Percentiles rank a stretch among this genome's conserved stretches.
Conservation (phyloP, 176 grass and related monocot species). For the Aechmea fasciata region DNA sequence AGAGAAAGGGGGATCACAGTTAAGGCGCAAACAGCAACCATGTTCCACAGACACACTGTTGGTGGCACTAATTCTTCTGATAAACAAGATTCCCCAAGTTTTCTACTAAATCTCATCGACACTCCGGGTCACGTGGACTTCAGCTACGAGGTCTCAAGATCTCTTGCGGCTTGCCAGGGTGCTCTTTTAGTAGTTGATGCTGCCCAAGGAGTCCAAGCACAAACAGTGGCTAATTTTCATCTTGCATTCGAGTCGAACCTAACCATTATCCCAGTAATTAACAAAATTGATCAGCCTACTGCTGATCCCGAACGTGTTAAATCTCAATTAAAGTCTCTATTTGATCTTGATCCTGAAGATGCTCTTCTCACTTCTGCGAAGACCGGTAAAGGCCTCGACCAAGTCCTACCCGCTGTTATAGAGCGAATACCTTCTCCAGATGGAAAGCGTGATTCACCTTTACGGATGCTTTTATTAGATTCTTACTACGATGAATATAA, state of each 20-base stretch:
- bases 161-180: slow-evolving; percentile 89
- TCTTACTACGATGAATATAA: slow-evolving; percentile 97
- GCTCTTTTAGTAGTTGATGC: slow-evolving; percentile 93
- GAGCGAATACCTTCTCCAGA: slow-evolving; percentile 56
- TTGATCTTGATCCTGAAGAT: slow-evolving; percentile 79
- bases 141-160: slow-evolving; percentile 94
- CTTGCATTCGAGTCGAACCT: slow-evolving; percentile 86
- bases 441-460: slow-evolving; percentile 65
- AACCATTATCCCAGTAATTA: slow-evolving; percentile 84
- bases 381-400: slow-evolving; percentile 76
- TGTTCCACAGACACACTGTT: slow-evolving; percentile 57
- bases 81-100: slow-evolving; percentile 24
- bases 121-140: slow-evolving; percentile 97
- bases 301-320: slow-evolving; percentile 92
- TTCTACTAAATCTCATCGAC: slow-evolving; percentile 89
- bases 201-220: slow-evolving; percentile 97
- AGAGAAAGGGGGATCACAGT: slow-evolving; percentile 94
- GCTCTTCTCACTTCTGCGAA: slow-evolving; percentile 92
- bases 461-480: slow-evolving; percentile 94
- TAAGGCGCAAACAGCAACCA: slow-evolving; percentile 95
- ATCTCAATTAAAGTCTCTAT: slow-evolving; percentile 72
- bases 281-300: slow-evolving; percentile 97
- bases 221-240: slow-evolving; percentile 94
- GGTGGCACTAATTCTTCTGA: slow-evolving; percentile 8
- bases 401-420: slow-evolving; percentile 79